Evolutionary conservation across 345 rosid genomes (phyloP).

Genomic region (sweet orange (Citrus sinensis)): DNA sequence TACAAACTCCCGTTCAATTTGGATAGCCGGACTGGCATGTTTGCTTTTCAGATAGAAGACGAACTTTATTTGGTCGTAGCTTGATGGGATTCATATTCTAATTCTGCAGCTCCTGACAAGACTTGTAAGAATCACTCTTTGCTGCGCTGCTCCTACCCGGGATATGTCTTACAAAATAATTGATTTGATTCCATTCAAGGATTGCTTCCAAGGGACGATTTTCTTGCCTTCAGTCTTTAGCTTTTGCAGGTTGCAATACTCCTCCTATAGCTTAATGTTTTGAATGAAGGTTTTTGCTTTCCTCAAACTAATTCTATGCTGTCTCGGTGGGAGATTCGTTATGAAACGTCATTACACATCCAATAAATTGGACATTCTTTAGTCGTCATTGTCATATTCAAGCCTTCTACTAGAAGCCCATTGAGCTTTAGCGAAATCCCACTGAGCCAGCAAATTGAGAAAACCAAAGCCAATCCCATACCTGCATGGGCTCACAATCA

Average conservation of each 20-base stretch:
- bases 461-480: no score
- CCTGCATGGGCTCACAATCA: no score
- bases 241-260: constrained; percentile 6
- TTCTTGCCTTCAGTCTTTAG: background rate
- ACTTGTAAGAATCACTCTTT: background rate
- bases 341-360: no score
- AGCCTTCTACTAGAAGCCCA: no score
- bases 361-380: no score
- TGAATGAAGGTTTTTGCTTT: background rate
- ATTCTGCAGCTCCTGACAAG: background rate
- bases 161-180: background rate
- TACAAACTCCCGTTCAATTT: no score
- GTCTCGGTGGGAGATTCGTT: no score
- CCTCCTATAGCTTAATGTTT: background rate
- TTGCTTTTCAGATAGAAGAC: background rate
- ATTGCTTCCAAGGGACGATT: no score
- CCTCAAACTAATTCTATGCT: background rate
- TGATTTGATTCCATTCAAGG: background rate
- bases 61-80: background rate
- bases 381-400: no score
- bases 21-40: no score
- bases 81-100: background rate
- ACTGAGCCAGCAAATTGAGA: no score
- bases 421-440: no score
- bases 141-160: background rate